Conservation (phyloP, 495 filamentous ascomycete genomes). For the Rhypophila decipiens region DNA sequence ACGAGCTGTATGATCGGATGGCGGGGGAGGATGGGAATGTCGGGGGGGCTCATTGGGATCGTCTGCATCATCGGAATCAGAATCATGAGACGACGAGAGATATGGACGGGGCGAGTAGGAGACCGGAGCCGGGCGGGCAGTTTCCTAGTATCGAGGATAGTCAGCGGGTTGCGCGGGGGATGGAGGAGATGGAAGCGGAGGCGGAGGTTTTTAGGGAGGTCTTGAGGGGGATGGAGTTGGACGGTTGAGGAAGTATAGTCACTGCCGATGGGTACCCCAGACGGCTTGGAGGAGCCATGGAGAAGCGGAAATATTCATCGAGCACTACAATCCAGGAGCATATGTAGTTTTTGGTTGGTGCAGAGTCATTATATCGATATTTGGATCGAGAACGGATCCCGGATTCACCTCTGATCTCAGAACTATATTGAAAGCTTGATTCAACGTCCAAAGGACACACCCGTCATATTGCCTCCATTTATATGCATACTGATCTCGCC, state of each 20-base stretch:
- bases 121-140: conserved; percentile 36
- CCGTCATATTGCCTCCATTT: too few relatives aligned
- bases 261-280: too few relatives aligned
- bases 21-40: conserved; percentile 83
- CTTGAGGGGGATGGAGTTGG: conserved; percentile 29
- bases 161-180: conserved; percentile 57
- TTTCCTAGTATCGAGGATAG: conserved; percentile 59
- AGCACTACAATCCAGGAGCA: too few relatives aligned
- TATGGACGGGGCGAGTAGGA: conserved; percentile 5
- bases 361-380: too few relatives aligned
- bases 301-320: not conserved
- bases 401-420: too few relatives aligned
- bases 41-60: conserved; percentile 51
- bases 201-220: conserved; percentile 54
- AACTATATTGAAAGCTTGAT: too few relatives aligned
- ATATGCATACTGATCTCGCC: too few relatives aligned
- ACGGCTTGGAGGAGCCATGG: not conserved
- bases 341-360: too few relatives aligned
- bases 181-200: conserved; percentile 76
- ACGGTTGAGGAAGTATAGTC: conserved; percentile 19
- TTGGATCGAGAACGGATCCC: too few relatives aligned
- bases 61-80: conserved; percentile 1
- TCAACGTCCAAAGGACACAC: too few relatives aligned
- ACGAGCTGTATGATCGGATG: conserved; percentile 70
- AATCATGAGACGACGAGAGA: too few relatives aligned